Conservation (phyloP, 1,284 basidiomycete genomes). For the Thelephora terrestris region DNA sequence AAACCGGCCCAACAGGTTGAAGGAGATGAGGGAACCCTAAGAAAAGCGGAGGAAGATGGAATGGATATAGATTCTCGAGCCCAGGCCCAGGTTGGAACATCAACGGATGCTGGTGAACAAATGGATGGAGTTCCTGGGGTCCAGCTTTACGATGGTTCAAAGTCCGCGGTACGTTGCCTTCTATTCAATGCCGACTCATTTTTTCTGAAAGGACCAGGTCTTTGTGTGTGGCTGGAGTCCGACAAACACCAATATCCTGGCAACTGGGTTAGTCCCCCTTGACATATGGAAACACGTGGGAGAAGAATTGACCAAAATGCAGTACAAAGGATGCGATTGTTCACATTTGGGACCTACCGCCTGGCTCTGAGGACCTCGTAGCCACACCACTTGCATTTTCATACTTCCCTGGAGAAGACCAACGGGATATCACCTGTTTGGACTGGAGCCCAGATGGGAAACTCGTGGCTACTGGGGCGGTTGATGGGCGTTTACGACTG, state of each 20-base stretch:
- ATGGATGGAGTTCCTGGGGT: constrained; percentile 3
- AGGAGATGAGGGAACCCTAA: constrained; percentile 7
- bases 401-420: constrained; percentile 35
- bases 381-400: constrained; percentile 37
- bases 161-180: constrained; percentile 3
- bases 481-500: constrained; percentile 60
- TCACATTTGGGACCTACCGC: constrained; percentile 60
- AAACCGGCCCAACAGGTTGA: no score
- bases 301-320: not conserved
- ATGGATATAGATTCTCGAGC: constrained; percentile 16
- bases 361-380: constrained; percentile 15
- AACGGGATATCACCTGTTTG: constrained; percentile 58
- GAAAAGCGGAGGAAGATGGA: constrained; percentile 22
- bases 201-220: constrained; percentile 35
- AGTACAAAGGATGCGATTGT: constrained; percentile 72
- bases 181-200: not conserved
- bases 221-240: constrained; percentile 80
- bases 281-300: not conserved
- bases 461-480: constrained; percentile 66
- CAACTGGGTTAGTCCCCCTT: constrained; percentile 51
- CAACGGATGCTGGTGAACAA: not conserved
- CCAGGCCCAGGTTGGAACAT: constrained; percentile 19
- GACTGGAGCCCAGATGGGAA: constrained; percentile 66
- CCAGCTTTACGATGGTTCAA: constrained; percentile 1
- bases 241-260: constrained; percentile 45